Evolutionary conservation across 805 yeast species (phyloP).

Genomic region (Grigorovia jiainica): DNA sequence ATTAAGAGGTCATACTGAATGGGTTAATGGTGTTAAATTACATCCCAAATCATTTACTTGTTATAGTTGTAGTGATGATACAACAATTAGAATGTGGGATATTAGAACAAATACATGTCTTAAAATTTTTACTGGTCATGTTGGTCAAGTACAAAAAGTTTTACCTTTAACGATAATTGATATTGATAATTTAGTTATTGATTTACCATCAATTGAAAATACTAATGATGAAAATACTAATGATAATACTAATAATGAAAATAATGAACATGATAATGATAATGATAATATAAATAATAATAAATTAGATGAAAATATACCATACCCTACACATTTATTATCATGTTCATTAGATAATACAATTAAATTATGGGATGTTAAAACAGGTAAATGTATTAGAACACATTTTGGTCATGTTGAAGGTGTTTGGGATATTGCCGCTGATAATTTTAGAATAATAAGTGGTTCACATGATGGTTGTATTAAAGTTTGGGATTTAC

Average conservation of each 20-base stretch:
- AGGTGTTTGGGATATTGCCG: slow-evolving; percentile 96
- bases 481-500: slow-evolving; percentile 93
- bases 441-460: slow-evolving; percentile 89
- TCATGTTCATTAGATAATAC: slow-evolving; percentile 90
- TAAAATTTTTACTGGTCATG: slow-evolving; percentile 74
- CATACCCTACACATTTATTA: slow-evolving; percentile 70
- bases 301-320: slow-evolving; percentile 20
- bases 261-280: slow-evolving; percentile 3
- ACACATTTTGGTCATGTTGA: slow-evolving; percentile 97
- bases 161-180: slow-evolving; percentile 75
- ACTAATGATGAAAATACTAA: slow-evolving; percentile 4
- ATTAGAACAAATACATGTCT: slow-evolving; percentile 69
- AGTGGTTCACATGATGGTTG: slow-evolving; percentile 90
- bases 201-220: slow-evolving; percentile 12
- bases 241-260: slow-evolving; percentile 10
- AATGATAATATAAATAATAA: neutral
- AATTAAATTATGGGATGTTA: slow-evolving; percentile 84
- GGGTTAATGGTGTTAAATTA: slow-evolving; percentile 85
- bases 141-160: slow-evolving; percentile 89
- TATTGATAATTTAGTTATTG: slow-evolving; percentile 40
- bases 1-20: slow-evolving; percentile 83
- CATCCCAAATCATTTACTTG: slow-evolving; percentile 71
- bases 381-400: slow-evolving; percentile 77
- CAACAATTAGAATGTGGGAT: slow-evolving; percentile 94
- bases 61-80: slow-evolving; percentile 84